Evolutionary conservation across 176 grass and related monocot genomes (phyloP).

Genomic region (Calamus simplicifolius): DNA sequence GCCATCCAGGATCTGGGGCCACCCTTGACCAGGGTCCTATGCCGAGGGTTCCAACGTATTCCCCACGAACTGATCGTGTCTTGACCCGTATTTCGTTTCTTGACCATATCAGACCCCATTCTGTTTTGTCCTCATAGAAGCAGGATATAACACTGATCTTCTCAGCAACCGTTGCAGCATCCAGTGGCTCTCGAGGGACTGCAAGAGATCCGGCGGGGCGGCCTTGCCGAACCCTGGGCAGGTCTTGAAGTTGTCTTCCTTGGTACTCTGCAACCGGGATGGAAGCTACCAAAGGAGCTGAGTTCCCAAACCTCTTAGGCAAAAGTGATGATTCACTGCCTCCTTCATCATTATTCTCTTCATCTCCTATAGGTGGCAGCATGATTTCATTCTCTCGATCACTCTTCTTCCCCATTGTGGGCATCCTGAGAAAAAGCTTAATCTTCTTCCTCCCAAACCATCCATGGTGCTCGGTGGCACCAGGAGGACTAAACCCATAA

Average conservation of each 20-base stretch:
- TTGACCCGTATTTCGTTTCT: no score
- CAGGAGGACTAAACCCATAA: conserved; percentile 79
- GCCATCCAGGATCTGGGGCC: no score
- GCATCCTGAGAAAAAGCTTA: conserved; percentile 59
- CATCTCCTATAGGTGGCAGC: conserved; percentile 54
- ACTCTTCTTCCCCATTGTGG: conserved; percentile 72
- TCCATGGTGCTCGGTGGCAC: conserved; percentile 83
- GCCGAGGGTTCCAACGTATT: no score
- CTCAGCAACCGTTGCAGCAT: conserved; percentile 66
- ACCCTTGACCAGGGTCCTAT: no score
- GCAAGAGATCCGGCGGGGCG: conserved; percentile 66
- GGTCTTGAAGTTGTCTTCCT: conserved; percentile 69
- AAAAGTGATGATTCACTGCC: conserved; percentile 57
- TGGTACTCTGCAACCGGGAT: conserved; percentile 92
- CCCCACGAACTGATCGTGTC: no score
- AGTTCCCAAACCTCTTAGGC: conserved; percentile 70
- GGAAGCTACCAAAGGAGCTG: conserved; percentile 50
- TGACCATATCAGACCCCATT: no score
- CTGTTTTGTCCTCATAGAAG: conserved; percentile 92
- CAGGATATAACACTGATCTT: conserved; percentile 83
- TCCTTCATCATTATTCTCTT: conserved; percentile 22
- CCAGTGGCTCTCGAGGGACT: conserved; percentile 76
- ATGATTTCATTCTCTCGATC: conserved; percentile 53
- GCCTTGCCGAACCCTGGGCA: conserved; percentile 55
- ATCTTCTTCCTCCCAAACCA: conserved; percentile 85